These are phyloP conservation scores for Tarenaya hassleriana DNA, from an alignment of 345 rosid genomes.

Conservation along the genomic window DNA sequence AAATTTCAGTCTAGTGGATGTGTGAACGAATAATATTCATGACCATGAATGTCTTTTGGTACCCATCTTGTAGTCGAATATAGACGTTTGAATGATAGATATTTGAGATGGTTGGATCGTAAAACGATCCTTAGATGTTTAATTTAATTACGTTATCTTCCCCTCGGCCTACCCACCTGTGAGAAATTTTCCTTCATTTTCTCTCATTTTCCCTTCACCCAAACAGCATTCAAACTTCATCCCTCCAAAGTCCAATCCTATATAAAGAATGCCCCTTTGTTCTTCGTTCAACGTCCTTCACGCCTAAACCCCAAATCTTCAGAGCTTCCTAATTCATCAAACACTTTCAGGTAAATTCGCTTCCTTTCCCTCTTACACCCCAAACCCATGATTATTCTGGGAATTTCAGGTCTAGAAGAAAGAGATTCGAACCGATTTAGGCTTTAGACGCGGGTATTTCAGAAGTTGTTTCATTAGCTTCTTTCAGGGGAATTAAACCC, in stretches of 20 bases:
- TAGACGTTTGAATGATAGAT: too few relatives aligned
- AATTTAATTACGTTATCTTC: too few relatives aligned
- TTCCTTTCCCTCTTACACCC: constrained; percentile 22
- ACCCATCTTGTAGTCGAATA: too few relatives aligned
- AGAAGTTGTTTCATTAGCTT: constrained; percentile 29
- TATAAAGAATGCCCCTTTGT: constrained; percentile 37
- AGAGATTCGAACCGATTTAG: constrained; percentile 31
- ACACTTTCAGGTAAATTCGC: constrained; percentile 50
- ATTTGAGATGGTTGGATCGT: too few relatives aligned
- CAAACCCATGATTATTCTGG: constrained; percentile 16
- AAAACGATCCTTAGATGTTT: too few relatives aligned
- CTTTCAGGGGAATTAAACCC: constrained; percentile 60
- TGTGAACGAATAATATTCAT: too few relatives aligned
- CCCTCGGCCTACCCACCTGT: constrained; percentile 3
- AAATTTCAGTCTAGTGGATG: too few relatives aligned
- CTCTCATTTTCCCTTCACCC: constrained; percentile 18
- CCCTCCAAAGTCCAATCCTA: background rate
- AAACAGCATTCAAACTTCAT: background rate
- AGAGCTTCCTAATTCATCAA: constrained; percentile 42
- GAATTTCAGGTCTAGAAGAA: constrained; percentile 25
- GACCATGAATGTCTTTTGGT: too few relatives aligned
- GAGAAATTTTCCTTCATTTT: constrained; percentile 18
- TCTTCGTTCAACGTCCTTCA: constrained; percentile 39
- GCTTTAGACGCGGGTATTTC: constrained; percentile 36
- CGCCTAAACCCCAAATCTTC: constrained; percentile 29